phyloP scores from a whole-genome alignment of 208 protist genomes.

The Trypanosoma melophagium region DNA sequence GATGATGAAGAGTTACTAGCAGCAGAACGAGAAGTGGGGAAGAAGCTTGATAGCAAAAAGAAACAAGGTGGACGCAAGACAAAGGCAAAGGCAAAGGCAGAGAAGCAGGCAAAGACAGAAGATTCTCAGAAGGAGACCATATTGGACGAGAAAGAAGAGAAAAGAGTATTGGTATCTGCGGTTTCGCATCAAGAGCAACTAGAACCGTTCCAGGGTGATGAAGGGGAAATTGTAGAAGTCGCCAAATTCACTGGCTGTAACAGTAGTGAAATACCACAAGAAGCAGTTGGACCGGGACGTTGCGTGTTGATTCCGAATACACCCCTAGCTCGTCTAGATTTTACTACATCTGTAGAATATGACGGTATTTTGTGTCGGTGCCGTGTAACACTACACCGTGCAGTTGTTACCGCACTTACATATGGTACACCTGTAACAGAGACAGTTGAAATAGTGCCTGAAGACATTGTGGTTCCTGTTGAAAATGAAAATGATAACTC shows the following conservation, averaged over 20 bases:
- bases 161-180: no score
- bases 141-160: no score
- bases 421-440: constrained; percentile 17
- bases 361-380: constrained; percentile 52
- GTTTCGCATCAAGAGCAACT: no score
- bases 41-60: constrained; percentile 32
- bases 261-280: constrained; percentile 25
- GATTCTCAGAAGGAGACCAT: no score
- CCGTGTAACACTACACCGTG: constrained; percentile 66
- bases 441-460: not conserved
- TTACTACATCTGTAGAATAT: constrained; percentile 34
- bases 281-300: constrained; percentile 24
- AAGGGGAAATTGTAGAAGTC: constrained; percentile 24
- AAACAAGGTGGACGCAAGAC: constrained; percentile 28
- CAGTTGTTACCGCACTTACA: constrained; percentile 50
- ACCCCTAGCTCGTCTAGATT: constrained; percentile 40
- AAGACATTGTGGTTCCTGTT: not conserved
- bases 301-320: constrained; percentile 52
- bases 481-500: not conserved
- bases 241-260: constrained; percentile 24
- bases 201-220: not conserved
- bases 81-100: constrained; percentile 20
- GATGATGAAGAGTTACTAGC: constrained; percentile 33
- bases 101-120: constrained; percentile 6
- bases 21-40: constrained; percentile 21